Conservation (phyloP, 306 rosid species). For the Fagus crenata region DNA sequence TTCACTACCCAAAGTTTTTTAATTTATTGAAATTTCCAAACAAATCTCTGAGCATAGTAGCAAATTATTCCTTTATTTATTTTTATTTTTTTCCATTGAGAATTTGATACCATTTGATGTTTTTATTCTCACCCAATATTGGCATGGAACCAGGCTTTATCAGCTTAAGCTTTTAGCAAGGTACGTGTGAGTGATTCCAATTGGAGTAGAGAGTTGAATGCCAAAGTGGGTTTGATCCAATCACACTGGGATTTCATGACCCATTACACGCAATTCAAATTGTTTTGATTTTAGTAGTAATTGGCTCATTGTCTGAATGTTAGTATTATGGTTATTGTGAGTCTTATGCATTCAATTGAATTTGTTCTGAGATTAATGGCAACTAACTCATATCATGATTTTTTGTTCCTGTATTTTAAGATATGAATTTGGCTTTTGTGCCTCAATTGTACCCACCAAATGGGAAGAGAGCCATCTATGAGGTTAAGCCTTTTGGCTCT, state of each 20-base stretch:
- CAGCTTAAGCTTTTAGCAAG: not conserved
- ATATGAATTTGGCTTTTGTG: constrained; percentile 46
- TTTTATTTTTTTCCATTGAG: not conserved
- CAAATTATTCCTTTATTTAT: not conserved
- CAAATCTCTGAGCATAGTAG: too few relatives aligned
- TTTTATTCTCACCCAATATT: not conserved
- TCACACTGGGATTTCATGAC: not conserved
- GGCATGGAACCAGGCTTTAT: not conserved
- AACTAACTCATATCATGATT: not conserved
- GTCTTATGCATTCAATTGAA: not conserved
- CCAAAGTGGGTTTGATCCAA: not conserved
- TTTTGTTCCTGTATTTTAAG: not conserved
- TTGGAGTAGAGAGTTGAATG: not conserved
- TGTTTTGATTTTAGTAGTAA: not conserved
- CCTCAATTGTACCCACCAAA: constrained; percentile 27
- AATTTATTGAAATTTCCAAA: not conserved
- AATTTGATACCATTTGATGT: not conserved
- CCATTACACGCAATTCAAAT: not conserved
- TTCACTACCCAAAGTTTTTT: not conserved
- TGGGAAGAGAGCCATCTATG: constrained; percentile 30
- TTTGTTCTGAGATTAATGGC: not conserved
- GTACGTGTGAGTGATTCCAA: not conserved
- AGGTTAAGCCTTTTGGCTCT: constrained; percentile 27
- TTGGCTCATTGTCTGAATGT: not conserved
- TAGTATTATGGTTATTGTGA: not conserved